A percentile compares a stretch with the other conserved stretches of the same genome.
Evolutionary conservation across 768 basidiomycete genomes (phyloP).

Genomic region (Leucocoprinus leucothites): DNA sequence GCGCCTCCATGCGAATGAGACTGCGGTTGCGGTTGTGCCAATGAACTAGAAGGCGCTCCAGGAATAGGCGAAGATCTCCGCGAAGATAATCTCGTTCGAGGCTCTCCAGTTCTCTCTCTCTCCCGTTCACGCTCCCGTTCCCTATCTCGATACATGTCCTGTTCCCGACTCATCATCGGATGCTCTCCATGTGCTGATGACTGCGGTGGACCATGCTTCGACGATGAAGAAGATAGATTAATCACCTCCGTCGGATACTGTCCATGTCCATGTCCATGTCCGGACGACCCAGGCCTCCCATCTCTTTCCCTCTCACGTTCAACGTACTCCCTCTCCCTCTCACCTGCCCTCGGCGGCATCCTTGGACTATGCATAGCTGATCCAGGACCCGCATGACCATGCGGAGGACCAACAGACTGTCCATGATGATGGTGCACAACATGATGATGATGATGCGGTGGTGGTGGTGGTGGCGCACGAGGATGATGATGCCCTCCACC

Average conservation of each 20-base stretch:
- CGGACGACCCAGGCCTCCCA: conserved; percentile 31
- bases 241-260: conserved; percentile 51
- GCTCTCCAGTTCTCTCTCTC: conserved; percentile 16
- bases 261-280: conserved; percentile 31
- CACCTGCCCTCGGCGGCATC: neutral
- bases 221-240: conserved; percentile 32
- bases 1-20: neutral
- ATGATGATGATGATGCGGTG: conserved; percentile 45
- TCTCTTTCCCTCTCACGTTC: conserved; percentile 18
- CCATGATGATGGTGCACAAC: conserved; percentile 39
- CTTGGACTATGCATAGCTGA: conserved; percentile 18
- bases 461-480: conserved; percentile 24
- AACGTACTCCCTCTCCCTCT: conserved; percentile 13
- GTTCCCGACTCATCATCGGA: conserved; percentile 22
- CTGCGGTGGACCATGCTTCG: conserved; percentile 26
- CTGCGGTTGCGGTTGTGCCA: conserved; percentile 2
- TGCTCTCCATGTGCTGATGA: conserved; percentile 33
- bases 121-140: conserved; percentile 19
- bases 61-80: conserved; percentile 15
- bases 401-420: conserved; percentile 17
- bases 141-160: conserved; percentile 15
- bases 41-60: neutral
- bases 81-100: neutral
- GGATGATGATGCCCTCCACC: conserved; percentile 42
- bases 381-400: neutral